Evolutionary conservation across 768 basidiomycete species (phyloP).

Genomic region (Symmetrospora coprosmae): DNA sequence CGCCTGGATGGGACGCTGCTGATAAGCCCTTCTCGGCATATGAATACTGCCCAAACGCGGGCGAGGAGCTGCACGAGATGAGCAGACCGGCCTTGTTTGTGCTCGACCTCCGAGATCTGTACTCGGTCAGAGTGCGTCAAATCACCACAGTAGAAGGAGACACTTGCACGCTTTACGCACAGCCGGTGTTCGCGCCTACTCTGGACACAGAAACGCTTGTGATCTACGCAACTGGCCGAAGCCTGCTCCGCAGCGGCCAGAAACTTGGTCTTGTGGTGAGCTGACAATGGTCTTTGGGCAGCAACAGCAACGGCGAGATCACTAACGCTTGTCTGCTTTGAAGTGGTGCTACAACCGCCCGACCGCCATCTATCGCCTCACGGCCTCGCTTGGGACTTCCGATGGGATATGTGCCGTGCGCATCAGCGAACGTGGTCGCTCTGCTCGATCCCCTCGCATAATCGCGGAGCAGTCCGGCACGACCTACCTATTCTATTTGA

Average conservation of each 20-base stretch:
- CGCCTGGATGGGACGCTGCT: neutral
- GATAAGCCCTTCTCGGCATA: constrained; percentile 40
- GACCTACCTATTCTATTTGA: constrained; percentile 44
- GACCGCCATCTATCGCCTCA: neutral
- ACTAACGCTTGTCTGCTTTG: constrained; percentile 18
- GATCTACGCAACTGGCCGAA: constrained; percentile 52
- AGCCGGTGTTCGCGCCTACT: constrained; percentile 45
- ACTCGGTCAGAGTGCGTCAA: neutral
- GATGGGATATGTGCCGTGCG: neutral
- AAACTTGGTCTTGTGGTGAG: constrained; percentile 41
- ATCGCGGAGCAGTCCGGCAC: constrained; percentile 33
- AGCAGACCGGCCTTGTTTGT: constrained; percentile 47
- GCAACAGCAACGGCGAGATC: neutral
- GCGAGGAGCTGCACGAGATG: constrained; percentile 48
- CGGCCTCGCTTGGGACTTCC: constrained; percentile 37
- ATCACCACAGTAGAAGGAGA: constrained; percentile 5
- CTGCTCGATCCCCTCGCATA: constrained; percentile 51
- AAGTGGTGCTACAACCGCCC: neutral
- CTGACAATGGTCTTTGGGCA: neutral
- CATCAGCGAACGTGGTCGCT: constrained; percentile 39
- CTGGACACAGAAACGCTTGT: neutral
- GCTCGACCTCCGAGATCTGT: constrained; percentile 41
- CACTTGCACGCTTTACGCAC: constrained; percentile 42
- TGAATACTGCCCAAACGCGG: constrained; percentile 49
- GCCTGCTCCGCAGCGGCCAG: constrained; percentile 47